Evolutionary conservation across 2,329 filamentous ascomycete genomes (phyloP).

Genomic region (Talaromyces sp.): DNA sequence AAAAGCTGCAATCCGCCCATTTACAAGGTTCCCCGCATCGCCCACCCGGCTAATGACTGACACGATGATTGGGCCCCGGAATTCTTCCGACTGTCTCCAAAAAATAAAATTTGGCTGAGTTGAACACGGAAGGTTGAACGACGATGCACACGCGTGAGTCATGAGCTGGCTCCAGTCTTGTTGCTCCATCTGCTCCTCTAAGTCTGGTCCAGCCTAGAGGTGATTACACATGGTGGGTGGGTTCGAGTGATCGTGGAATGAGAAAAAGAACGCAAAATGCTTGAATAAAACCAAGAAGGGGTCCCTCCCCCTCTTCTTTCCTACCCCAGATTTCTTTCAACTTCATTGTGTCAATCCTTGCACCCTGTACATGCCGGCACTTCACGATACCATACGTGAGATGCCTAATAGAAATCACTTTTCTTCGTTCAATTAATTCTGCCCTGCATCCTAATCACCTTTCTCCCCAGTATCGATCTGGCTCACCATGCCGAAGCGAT

Average conservation of each 20-base stretch:
- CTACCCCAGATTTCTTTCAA: neutral
- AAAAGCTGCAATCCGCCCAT: neutral
- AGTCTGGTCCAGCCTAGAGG: neutral
- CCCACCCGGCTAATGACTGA: neutral
- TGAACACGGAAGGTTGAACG: neutral
- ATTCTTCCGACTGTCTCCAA: neutral
- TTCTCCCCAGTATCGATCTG: neutral
- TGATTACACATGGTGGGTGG: neutral
- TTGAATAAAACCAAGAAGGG: neutral
- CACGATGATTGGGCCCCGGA: neutral
- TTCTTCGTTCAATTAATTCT: neutral
- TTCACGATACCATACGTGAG: neutral
- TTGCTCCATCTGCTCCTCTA: neutral
- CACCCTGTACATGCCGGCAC: neutral
- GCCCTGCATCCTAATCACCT: neutral
- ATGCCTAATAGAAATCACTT: neutral
- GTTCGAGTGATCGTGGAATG: neutral
- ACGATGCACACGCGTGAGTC: neutral
- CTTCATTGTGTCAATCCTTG: neutral
- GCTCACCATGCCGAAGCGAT: constrained; percentile 10
- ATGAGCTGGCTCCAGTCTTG: neutral
- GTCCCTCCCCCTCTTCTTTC: neutral
- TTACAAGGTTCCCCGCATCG: neutral
- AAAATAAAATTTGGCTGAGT: neutral
- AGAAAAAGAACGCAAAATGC: neutral